Evolutionary conservation across 352 stramenopile genomes (phyloP).

Genomic region (Pythium sukuiense): DNA sequence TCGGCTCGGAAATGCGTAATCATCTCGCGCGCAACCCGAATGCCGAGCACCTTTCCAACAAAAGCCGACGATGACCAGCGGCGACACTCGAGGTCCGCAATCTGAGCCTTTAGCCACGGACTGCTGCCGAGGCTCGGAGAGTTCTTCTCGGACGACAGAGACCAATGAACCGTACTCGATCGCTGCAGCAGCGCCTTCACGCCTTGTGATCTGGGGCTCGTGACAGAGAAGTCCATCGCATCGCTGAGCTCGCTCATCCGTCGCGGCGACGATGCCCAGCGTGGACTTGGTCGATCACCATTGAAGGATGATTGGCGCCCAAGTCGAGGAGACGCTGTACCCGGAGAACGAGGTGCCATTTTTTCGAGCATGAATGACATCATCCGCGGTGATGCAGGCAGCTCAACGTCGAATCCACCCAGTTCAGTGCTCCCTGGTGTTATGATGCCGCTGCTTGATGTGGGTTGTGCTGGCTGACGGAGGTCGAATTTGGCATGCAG

Average conservation of each 20-base stretch:
- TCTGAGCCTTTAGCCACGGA: conserved; percentile 79
- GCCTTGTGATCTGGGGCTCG: conserved; percentile 25
- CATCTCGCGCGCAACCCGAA: conserved; percentile 81
- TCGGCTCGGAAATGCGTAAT: conserved; percentile 80
- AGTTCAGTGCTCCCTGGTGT: not conserved
- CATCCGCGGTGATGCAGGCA: conserved; percentile 31
- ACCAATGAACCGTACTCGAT: conserved; percentile 51
- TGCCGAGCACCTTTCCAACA: conserved; percentile 86
- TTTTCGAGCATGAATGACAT: conserved; percentile 16
- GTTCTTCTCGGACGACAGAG: conserved; percentile 40
- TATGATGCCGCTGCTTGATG: not conserved
- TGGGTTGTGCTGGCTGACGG: not conserved
- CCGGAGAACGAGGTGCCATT: conserved; percentile 7
- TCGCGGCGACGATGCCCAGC: conserved; percentile 43
- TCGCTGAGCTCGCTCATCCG: conserved; percentile 64
- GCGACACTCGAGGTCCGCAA: conserved; percentile 84
- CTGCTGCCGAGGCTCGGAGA: conserved; percentile 17
- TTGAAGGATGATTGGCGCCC: conserved; percentile 18
- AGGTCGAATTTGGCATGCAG: conserved; percentile 64
- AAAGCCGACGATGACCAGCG: conserved; percentile 83
- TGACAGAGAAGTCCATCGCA: conserved; percentile 20
- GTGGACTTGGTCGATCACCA: conserved; percentile 7
- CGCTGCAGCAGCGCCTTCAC: conserved; percentile 33
- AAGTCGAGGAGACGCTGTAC: not conserved
- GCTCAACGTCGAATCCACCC: not conserved